Conservation (phyloP, 2,329 filamentous ascomycete species). For the Aspergillus sp. region DNA sequence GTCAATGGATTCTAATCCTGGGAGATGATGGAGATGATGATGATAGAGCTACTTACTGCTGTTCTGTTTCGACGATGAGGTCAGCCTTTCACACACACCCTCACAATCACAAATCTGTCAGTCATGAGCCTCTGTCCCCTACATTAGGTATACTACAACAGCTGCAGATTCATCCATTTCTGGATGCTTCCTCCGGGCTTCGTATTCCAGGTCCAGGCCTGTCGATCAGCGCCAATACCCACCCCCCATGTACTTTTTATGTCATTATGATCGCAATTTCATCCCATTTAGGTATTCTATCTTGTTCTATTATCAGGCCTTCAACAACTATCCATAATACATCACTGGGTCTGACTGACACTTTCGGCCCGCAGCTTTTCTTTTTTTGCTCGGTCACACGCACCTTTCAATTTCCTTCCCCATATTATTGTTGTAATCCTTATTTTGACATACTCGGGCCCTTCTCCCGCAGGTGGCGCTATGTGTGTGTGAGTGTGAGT, state of each 20-base stretch:
- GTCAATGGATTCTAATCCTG: neutral
- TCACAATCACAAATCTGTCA: neutral
- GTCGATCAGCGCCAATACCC: conserved; percentile 7
- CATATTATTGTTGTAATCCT: conserved; percentile 19
- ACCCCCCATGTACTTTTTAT: neutral
- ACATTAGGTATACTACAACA: neutral
- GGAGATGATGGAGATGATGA: neutral
- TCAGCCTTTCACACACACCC: conserved; percentile 3
- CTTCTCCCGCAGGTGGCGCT: neutral
- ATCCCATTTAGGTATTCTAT: neutral
- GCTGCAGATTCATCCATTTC: conserved; percentile 1
- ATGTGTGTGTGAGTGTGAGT: conserved; percentile 25
- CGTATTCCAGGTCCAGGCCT: conserved; percentile 16
- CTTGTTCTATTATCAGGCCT: neutral
- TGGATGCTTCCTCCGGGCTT: conserved; percentile 1
- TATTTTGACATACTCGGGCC: conserved; percentile 26
- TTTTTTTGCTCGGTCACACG: conserved; percentile 33
- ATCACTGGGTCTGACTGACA: conserved; percentile 21
- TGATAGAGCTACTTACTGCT: neutral
- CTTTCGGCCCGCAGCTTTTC: conserved; percentile 26
- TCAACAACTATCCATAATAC: no score
- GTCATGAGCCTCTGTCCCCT: conserved; percentile 7
- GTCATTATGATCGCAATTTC: neutral
- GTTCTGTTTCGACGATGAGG: neutral
- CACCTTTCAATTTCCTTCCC: conserved; percentile 10